Evolutionary conservation across 75 land plant genomes (phyloP).

Genomic region (Ceratopteris richardii): DNA sequence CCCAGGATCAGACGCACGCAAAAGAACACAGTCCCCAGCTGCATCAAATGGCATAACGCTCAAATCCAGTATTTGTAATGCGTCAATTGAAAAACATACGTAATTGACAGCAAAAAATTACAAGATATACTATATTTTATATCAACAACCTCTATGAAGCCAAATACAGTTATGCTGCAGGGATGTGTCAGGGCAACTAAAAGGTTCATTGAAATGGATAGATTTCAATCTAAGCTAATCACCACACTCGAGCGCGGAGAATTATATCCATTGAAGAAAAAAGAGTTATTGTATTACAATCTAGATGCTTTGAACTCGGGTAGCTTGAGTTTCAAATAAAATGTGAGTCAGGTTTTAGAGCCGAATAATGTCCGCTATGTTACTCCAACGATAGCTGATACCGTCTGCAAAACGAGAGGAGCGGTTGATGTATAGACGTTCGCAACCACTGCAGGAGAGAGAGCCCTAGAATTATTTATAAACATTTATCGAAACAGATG

Average conservation of each 20-base stretch:
- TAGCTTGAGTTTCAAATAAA: neutral
- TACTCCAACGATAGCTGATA: no score
- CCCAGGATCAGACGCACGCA: conserved; percentile 56
- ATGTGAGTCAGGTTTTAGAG: neutral
- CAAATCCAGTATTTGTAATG: neutral
- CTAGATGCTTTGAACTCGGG: neutral
- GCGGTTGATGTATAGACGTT: no score
- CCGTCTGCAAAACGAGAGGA: no score
- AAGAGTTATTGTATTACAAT: neutral
- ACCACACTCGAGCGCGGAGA: no score
- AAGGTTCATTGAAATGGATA: neutral
- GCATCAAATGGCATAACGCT: conserved; percentile 4
- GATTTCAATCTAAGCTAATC: neutral
- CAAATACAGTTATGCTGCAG: neutral
- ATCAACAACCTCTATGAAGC: neutral
- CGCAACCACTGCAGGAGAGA: no score
- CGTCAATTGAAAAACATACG: neutral
- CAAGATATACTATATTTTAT: neutral
- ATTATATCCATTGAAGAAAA: neutral
- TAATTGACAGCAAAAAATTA: neutral
- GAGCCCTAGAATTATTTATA: no score
- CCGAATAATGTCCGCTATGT: neutral
- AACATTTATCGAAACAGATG: no score
- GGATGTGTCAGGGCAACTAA: neutral
- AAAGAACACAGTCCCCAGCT: conserved; percentile 73